Conservation (phyloP, 331 rosid genomes). For the Pyrus hybrid region DNA sequence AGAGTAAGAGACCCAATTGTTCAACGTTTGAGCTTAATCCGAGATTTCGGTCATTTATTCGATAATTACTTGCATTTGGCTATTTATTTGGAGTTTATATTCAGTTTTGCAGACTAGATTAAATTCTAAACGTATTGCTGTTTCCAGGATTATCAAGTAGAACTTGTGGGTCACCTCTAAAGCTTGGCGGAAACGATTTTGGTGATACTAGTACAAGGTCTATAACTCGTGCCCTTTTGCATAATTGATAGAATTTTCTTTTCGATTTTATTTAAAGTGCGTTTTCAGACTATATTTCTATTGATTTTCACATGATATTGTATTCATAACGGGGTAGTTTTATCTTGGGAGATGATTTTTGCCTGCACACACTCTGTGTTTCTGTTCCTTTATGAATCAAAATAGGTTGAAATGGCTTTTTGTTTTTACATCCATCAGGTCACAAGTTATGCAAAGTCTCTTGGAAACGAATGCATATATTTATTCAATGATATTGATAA, state of each 20-base stretch:
- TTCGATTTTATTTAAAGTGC: not conserved
- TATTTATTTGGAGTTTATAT: not conserved
- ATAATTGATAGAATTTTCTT: conserved; percentile 8
- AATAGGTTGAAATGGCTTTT: too few species aligned
- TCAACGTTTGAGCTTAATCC: not conserved
- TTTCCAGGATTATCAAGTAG: conserved; percentile 58
- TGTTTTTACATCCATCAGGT: too few species aligned
- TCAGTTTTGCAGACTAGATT: not conserved
- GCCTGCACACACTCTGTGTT: too few species aligned
- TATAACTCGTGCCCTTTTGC: conserved; percentile 2
- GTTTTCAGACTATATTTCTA: too few species aligned
- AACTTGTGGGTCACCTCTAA: conserved; percentile 34
- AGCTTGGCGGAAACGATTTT: conserved; percentile 38
- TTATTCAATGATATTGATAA: too few species aligned
- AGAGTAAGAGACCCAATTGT: not conserved
- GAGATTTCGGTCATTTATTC: not conserved
- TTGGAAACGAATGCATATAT: too few species aligned
- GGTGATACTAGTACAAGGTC: conserved; percentile 58
- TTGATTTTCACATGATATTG: not conserved
- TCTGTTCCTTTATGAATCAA: too few species aligned
- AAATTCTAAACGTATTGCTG: conserved; percentile 4
- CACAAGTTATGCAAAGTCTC: too few species aligned
- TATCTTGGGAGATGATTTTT: not conserved
- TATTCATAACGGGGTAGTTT: not conserved
- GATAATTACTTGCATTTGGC: not conserved